These are phyloP conservation scores for Iberis pinnata DNA, from an alignment of 345 rosid species.

Conservation along the genomic window DNA sequence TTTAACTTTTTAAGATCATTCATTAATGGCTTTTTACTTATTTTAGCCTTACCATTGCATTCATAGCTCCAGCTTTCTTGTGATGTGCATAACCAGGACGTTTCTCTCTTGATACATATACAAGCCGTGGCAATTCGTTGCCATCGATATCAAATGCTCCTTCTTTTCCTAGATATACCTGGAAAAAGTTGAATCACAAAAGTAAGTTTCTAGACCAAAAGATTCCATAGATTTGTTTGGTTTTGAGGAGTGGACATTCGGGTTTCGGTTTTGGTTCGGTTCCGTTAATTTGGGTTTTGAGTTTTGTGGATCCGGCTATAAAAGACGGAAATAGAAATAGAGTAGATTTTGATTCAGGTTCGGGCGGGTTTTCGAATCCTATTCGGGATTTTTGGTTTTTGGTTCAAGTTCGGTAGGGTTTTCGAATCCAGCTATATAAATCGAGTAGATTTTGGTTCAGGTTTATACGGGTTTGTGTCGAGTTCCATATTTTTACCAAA, in stretches of 20 bases:
- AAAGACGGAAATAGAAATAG: too few species aligned
- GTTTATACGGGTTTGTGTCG: not conserved
- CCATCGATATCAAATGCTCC: conserved; percentile 92
- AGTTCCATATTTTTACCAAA: too few species aligned
- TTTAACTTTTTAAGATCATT: not conserved
- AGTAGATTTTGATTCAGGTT: not conserved
- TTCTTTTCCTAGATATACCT: conserved; percentile 93
- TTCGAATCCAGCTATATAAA: too few species aligned
- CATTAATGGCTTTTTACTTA: not conserved
- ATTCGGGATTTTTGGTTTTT: too few species aligned
- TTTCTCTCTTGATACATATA: conserved; percentile 94
- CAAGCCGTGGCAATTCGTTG: conserved; percentile 79
- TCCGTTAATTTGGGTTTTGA: too few species aligned
- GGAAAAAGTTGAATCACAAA: conserved; percentile 16
- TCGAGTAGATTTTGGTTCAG: not conserved
- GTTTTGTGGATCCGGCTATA: too few species aligned
- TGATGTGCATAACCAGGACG: conserved; percentile 90
- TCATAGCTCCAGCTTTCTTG: conserved; percentile 99
- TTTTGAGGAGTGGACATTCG: too few species aligned
- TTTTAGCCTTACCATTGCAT: conserved; percentile 58
- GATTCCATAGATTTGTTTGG: too few species aligned
- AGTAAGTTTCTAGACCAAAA: not conserved
- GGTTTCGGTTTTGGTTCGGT: too few species aligned
- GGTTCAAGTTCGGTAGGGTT: too few species aligned
- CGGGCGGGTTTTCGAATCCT: too few species aligned